These are phyloP conservation scores for Neospermospora avenae DNA, from an alignment of 2,329 filamentous ascomycete genomes.

Conservation along the genomic window DNA sequence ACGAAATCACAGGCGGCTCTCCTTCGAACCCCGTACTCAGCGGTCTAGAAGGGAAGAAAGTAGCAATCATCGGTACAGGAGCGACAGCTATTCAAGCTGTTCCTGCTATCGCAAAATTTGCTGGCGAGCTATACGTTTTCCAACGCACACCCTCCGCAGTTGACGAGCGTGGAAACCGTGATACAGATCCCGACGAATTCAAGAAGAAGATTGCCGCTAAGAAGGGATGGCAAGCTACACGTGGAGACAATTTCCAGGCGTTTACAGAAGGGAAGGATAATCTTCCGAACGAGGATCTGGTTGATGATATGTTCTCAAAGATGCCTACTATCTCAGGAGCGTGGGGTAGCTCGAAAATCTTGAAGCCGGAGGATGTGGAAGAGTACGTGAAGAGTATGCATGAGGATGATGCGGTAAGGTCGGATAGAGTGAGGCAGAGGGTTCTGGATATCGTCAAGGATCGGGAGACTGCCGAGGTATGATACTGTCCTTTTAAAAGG, in stretches of 20 bases:
- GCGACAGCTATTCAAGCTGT: slow-evolving; percentile 30
- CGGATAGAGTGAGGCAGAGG: slow-evolving; percentile 45
- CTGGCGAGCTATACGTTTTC: slow-evolving; percentile 52
- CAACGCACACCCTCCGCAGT: slow-evolving; percentile 51
- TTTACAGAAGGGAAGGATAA: slow-evolving; percentile 37
- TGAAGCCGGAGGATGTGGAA: slow-evolving; percentile 7
- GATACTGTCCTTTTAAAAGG: slow-evolving; percentile 39
- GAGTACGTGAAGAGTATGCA: slow-evolving; percentile 22
- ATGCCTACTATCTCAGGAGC: slow-evolving; percentile 12
- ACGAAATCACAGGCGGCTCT: slow-evolving; percentile 40
- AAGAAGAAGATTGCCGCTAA: slow-evolving; percentile 20
- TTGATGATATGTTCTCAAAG: slow-evolving; percentile 4
- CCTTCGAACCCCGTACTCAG: slow-evolving; percentile 31
- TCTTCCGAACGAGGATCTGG: slow-evolving; percentile 44
- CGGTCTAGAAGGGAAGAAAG: slow-evolving; percentile 31
- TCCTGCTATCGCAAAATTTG: slow-evolving; percentile 44
- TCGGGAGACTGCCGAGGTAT: slow-evolving; percentile 41
- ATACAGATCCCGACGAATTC: slow-evolving; percentile 44
- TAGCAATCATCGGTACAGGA: slow-evolving; percentile 32
- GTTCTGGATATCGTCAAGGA: slow-evolving; percentile 53
- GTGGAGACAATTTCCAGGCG: slow-evolving; percentile 44
- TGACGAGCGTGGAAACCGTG: slow-evolving; percentile 38
- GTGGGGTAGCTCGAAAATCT: slow-evolving; percentile 1
- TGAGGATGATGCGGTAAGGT: slow-evolving; percentile 33
- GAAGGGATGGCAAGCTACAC: slow-evolving; percentile 48